Conservation (phyloP, 1,139 yeast genomes). For the Yamadazyma diospyri region DNA sequence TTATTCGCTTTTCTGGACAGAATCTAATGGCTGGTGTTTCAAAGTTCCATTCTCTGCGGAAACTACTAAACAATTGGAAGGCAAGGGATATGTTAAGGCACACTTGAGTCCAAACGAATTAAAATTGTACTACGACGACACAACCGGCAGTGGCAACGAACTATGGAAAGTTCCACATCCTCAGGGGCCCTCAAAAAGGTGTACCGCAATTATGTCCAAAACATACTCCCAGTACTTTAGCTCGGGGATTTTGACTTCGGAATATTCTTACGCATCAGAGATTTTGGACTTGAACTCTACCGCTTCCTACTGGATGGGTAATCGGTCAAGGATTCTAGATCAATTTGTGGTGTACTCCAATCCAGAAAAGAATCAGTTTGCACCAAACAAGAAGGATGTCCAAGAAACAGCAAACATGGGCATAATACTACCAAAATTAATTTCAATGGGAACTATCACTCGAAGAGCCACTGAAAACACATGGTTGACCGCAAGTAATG, state of each 20-base stretch:
- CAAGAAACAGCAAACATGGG: conserved; percentile 39
- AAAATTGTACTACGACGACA: conserved; percentile 20
- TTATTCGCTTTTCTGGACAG: conserved; percentile 76
- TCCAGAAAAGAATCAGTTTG: conserved; percentile 23
- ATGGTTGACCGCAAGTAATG: conserved; percentile 97
- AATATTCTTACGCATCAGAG: conserved; percentile 67
- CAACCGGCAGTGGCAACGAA: conserved; percentile 22
- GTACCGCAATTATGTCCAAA: conserved; percentile 79
- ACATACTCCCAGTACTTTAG: conserved; percentile 71
- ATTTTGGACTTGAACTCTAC: conserved; percentile 74
- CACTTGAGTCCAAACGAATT: conserved; percentile 27
- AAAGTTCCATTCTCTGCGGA: conserved; percentile 45
- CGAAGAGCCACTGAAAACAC: conserved; percentile 96
- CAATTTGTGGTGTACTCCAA: conserved; percentile 74
- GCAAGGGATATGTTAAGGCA: conserved; percentile 52
- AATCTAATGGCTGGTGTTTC: conserved; percentile 86
- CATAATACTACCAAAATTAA: conserved; percentile 75
- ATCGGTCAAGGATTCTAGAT: conserved; percentile 74
- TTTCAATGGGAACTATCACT: conserved; percentile 96
- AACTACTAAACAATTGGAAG: conserved; percentile 36
- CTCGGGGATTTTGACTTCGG: conserved; percentile 67
- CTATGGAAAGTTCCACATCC: conserved; percentile 86
- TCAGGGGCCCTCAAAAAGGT: conserved; percentile 72
- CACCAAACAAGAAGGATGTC: conserved; percentile 16
- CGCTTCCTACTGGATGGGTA: conserved; percentile 92